phyloP scores from a whole-genome alignment of 1,284 basidiomycete species.

The Somion occarium region DNA sequence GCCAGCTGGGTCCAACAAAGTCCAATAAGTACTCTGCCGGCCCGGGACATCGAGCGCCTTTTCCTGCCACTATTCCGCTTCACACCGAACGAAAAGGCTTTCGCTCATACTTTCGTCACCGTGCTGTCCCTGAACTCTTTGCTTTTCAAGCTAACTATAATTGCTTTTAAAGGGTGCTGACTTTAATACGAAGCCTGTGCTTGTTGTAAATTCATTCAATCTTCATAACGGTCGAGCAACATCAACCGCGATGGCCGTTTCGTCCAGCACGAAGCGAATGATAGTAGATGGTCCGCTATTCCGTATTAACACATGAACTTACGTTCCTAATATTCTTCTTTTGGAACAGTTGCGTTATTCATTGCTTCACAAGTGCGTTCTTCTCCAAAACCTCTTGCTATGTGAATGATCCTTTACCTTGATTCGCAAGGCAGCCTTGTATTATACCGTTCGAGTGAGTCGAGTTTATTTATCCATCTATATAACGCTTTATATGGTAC shows the following conservation, averaged over 20 bases:
- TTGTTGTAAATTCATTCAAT: too few species aligned
- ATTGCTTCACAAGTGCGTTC: slow-evolving; percentile 57
- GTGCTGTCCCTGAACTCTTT: too few species aligned
- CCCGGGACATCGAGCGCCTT: too few species aligned
- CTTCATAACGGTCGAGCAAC: too few species aligned
- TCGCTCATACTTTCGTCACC: too few species aligned
- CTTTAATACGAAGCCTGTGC: too few species aligned
- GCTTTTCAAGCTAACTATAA: too few species aligned
- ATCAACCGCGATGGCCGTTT: slow-evolving; percentile 1
- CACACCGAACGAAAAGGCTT: too few species aligned
- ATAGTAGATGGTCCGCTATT: slow-evolving; percentile 9
- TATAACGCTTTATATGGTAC: background rate
- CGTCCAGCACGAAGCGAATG: slow-evolving; percentile 4
- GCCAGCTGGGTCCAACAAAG: too few species aligned
- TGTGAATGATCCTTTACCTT: slow-evolving; percentile 7
- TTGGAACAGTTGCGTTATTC: slow-evolving; percentile 48
- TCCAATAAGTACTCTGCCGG: too few species aligned
- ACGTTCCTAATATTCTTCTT: background rate
- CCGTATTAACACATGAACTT: background rate
- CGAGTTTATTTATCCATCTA: background rate
- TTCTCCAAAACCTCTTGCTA: slow-evolving; percentile 10
- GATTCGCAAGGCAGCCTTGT: slow-evolving; percentile 39
- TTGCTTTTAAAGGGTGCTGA: too few species aligned
- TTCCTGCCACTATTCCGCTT: too few species aligned
- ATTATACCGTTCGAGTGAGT: slow-evolving; percentile 45